Conservation (phyloP, 805 yeast species). For the Spathaspora boniae region DNA sequence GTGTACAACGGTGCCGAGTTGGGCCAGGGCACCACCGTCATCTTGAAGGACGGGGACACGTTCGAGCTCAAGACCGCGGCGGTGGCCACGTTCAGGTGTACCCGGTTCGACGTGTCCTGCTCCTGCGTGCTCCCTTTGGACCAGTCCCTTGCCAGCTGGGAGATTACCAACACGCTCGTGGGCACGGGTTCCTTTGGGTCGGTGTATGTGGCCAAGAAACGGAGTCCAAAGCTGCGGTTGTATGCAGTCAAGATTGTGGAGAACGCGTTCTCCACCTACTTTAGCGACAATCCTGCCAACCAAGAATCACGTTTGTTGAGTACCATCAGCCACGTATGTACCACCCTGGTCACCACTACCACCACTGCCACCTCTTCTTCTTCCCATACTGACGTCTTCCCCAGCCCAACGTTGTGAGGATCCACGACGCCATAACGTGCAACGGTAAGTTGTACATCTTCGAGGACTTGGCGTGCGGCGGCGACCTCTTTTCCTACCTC, state of each 20-base stretch:
- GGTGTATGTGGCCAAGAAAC: constrained; percentile 36
- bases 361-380: not conserved
- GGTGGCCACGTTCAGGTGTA: constrained; percentile 1
- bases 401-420: constrained; percentile 48
- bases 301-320: constrained; percentile 23
- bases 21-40: constrained; percentile 25
- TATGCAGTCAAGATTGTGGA: constrained; percentile 50
- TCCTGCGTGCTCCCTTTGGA: too few species aligned
- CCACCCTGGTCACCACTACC: not conserved
- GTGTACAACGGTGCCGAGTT: constrained; percentile 34
- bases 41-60: constrained; percentile 37
- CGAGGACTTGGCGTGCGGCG: constrained; percentile 52
- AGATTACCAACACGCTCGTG: constrained; percentile 35
- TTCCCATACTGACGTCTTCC: constrained; percentile 2
- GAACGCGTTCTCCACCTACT: not conserved
- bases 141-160: constrained; percentile 32
- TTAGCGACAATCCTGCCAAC: not conserved
- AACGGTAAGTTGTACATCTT: constrained; percentile 38
- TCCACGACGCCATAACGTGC: constrained; percentile 30
- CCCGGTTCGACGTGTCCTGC: not conserved
- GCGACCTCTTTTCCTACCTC: constrained; percentile 57
- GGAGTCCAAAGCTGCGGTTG: constrained; percentile 18
- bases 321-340: constrained; percentile 37
- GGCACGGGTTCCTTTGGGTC: constrained; percentile 62
- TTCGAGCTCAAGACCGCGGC: constrained; percentile 29